Evolutionary conservation across 495 filamentous ascomycete genomes (phyloP).

Genomic region (Penicillium flavigenum): DNA sequence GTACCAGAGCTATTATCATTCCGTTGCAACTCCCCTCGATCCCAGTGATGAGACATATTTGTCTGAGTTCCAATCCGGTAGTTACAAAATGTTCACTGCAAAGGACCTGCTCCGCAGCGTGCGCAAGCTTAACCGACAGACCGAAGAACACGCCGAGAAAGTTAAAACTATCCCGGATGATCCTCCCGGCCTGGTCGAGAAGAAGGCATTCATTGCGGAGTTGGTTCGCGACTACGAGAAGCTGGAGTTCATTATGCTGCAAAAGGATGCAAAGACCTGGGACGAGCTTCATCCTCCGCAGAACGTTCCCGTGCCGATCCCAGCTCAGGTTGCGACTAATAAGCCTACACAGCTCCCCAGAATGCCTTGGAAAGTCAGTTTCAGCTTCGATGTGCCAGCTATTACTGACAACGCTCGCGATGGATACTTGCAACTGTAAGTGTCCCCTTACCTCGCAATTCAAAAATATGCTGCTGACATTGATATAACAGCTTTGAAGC

Average conservation of each 20-base stretch:
- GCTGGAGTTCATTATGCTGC: constrained; percentile 48
- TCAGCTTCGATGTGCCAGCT: constrained; percentile 50
- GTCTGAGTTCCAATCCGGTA: constrained; percentile 40
- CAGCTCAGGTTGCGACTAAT: not conserved
- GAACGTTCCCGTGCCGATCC: not conserved
- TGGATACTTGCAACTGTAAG: constrained; percentile 58
- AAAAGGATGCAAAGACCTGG: constrained; percentile 65
- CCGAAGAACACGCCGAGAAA: not conserved
- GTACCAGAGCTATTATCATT: not conserved
- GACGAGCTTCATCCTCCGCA: constrained; percentile 54
- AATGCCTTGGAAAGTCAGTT: constrained; percentile 44
- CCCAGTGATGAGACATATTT: constrained; percentile 44
- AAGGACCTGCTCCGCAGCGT: constrained; percentile 17
- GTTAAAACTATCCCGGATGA: constrained; percentile 4
- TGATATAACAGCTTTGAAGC: constrained; percentile 57
- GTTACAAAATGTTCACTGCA: constrained; percentile 53
- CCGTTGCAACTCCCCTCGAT: constrained; percentile 23
- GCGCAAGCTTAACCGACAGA: constrained; percentile 13
- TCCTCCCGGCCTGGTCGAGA: constrained; percentile 45
- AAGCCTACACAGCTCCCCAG: not conserved
- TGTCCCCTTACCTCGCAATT: not conserved
- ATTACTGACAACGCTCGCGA: constrained; percentile 50
- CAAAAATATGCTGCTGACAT: constrained; percentile 13
- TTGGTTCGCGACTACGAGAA: constrained; percentile 51
- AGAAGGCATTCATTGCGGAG: constrained; percentile 48